These are phyloP conservation scores for Pyrenochaeta sp. DNA, from an alignment of 2,329 filamentous ascomycete genomes.

Conservation along the genomic window DNA sequence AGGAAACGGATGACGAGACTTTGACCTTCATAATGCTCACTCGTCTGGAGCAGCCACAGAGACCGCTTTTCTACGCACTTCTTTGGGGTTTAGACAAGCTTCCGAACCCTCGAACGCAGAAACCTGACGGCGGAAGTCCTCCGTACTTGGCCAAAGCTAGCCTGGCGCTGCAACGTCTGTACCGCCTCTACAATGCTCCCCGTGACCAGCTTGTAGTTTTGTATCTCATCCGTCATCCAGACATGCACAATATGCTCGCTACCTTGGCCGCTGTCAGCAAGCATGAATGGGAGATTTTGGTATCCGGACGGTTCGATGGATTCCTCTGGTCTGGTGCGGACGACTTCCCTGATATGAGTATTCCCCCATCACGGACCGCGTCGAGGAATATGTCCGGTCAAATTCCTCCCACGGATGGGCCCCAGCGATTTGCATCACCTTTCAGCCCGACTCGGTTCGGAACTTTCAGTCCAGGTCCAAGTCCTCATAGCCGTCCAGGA, in stretches of 20 bases:
- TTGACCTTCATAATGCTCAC: constrained; percentile 93
- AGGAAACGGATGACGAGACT: constrained; percentile 93
- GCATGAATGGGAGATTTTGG: constrained; percentile 96
- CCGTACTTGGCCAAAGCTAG: constrained; percentile 78
- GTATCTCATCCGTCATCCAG: constrained; percentile 82
- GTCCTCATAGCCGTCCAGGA: constrained; percentile 26
- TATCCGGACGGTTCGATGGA: constrained; percentile 91
- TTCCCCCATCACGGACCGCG: constrained; percentile 27
- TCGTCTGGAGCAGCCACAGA: constrained; percentile 76
- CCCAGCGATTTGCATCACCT: constrained; percentile 52
- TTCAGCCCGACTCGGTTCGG: constrained; percentile 60
- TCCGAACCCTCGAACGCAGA: constrained; percentile 68
- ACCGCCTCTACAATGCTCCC: constrained; percentile 74
- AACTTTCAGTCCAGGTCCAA: constrained; percentile 37
- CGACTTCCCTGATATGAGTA: constrained; percentile 47
- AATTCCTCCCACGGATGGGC: constrained; percentile 49
- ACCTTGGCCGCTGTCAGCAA: constrained; percentile 87
- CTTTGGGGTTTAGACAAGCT: constrained; percentile 66
- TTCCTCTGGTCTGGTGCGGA: constrained; percentile 95
- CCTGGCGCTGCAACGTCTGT: constrained; percentile 82
- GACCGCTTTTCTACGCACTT: constrained; percentile 82
- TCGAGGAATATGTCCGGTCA: constrained; percentile 48
- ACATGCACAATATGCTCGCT: constrained; percentile 83
- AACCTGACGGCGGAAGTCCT: constrained; percentile 67
- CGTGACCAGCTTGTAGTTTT: constrained; percentile 86